A percentile compares a stretch with the other conserved stretches of the same genome.
Evolutionary conservation across 2,329 filamentous ascomycete genomes (phyloP).

Genomic region (Fusarium multiceps): DNA sequence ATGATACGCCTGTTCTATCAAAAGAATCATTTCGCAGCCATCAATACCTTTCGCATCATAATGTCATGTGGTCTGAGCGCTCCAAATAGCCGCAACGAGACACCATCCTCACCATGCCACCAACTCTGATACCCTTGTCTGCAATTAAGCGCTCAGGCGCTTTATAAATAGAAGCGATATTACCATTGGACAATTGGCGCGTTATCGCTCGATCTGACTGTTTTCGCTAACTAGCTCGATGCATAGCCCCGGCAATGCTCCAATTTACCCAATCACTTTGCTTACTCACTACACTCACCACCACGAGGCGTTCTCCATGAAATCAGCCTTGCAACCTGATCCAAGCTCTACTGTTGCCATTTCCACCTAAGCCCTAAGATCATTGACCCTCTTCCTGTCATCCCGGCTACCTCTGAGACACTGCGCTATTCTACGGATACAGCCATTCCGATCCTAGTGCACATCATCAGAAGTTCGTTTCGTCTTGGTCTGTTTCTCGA

Average conservation of each 20-base stretch:
- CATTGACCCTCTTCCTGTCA: slow-evolving; percentile 25
- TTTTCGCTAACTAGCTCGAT: slow-evolving; percentile 26
- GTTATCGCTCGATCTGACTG: slow-evolving; percentile 36
- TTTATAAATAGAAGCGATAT: slow-evolving; percentile 41
- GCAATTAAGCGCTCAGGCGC: slow-evolving; percentile 45
- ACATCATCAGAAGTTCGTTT: neutral
- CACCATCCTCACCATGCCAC: slow-evolving; percentile 22
- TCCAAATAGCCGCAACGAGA: slow-evolving; percentile 26
- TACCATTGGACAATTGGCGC: slow-evolving; percentile 41
- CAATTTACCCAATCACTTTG: slow-evolving; percentile 27
- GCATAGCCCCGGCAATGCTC: slow-evolving; percentile 36
- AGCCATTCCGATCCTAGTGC: slow-evolving; percentile 21
- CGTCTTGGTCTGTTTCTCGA: slow-evolving; percentile 15
- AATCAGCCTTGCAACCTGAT: slow-evolving; percentile 42
- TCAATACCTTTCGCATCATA: slow-evolving; percentile 11
- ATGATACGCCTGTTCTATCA: neutral
- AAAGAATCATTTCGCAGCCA: neutral
- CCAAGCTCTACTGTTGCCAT: slow-evolving; percentile 2
- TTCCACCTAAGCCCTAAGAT: slow-evolving; percentile 10
- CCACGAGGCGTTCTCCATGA: slow-evolving; percentile 32
- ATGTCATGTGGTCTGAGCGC: slow-evolving; percentile 12
- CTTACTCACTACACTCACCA: slow-evolving; percentile 19
- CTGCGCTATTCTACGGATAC: slow-evolving; percentile 7
- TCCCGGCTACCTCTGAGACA: slow-evolving; percentile 36
- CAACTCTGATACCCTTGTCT: slow-evolving; percentile 11